Base-by-base conservation (phyloP, 2,329 filamentous ascomycete species). In the Hirsutella rhossiliensis region DNA sequence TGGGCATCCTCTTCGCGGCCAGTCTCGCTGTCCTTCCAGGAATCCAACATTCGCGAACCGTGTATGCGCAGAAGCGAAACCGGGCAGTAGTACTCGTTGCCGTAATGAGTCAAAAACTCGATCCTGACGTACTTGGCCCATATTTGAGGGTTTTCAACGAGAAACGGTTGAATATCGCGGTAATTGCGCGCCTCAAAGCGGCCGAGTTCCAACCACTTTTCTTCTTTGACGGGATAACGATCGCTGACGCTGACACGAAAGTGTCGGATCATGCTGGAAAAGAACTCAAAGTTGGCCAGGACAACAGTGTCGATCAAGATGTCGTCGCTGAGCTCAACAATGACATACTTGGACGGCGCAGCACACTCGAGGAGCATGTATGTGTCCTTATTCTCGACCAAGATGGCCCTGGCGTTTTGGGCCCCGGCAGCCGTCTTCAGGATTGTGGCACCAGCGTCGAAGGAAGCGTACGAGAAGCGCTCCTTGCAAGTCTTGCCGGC, bases 201-300 rank as follows among this genome's bases (percentile, higher is more conserved):
- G 7, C 88, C 92, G 39, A 97, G 62, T 38, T 87, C 80, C 52
- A 83, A 87, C 92, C 92, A 98, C 53, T 92, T 87, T 41, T 95
- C 89, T 45, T 78, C 64, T 62, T 96, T 97, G 43, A 92, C 85
- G 1, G 92, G 92, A 62, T 96, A 97, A 45, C 87, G 80, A 65
- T 97, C 92, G 46, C 89, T 94, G 40, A 96, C 90, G 59, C 87
- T 94, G 52, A 97, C 80, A 42, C 85, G 77, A 61, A 98, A 96
- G 40, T 82, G 84, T 43, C 88, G 83, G 54, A 97, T 85, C 75
- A 94, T 96, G 59, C 88, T 96, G 44, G 88, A 95, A 69, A 98
- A 98, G 69, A 98, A 98, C 62, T 98, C 92, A 55, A 94, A 98
- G 61, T 98, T 98, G 48, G 90, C 92, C 43, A 98, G 73, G n/a